These are phyloP conservation scores for Tolypocladium endophyticum DNA, from an alignment of 2,329 filamentous ascomycete species.

Conservation along the genomic window DNA sequence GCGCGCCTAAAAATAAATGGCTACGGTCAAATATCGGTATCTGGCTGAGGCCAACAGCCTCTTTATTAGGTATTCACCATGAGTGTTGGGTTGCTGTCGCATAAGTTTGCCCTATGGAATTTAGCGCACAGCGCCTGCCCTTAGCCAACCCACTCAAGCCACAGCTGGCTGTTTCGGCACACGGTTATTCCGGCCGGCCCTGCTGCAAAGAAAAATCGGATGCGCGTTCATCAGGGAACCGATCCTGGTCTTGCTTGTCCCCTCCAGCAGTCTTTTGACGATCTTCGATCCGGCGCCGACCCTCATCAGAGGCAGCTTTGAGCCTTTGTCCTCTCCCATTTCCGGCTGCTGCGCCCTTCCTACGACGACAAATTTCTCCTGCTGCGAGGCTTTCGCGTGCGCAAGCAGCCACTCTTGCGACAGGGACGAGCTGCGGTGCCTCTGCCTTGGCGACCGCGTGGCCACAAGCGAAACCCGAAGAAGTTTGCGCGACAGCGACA, in stretches of 20 bases:
- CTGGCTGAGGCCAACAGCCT: too few species aligned
- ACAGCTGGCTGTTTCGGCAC: neutral
- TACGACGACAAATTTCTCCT: neutral
- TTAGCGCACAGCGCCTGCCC: too few species aligned
- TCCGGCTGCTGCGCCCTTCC: neutral
- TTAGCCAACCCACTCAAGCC: too few species aligned
- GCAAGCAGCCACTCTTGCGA: neutral
- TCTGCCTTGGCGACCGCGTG: neutral
- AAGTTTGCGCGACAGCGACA: neutral
- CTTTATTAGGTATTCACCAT: too few species aligned
- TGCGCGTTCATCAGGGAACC: neutral
- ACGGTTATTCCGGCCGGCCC: neutral
- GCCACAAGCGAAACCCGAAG: neutral
- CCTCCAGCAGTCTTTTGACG: neutral
- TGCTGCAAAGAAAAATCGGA: slow-evolving; percentile 1
- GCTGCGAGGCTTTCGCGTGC: neutral
- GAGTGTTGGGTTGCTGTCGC: too few species aligned
- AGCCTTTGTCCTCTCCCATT: neutral
- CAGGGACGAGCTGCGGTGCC: neutral
- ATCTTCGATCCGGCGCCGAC: neutral
- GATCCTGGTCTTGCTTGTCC: neutral
- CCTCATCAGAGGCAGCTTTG: neutral
- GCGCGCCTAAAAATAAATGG: neutral
- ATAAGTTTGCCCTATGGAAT: too few species aligned
- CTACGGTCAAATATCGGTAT: too few species aligned